Percentiles rank a stretch among this genome's conserved stretches.
Evolutionary conservation across 139 green algal genomes (phyloP).

Genomic region (Chlamydomonas asymmetrica): DNA sequence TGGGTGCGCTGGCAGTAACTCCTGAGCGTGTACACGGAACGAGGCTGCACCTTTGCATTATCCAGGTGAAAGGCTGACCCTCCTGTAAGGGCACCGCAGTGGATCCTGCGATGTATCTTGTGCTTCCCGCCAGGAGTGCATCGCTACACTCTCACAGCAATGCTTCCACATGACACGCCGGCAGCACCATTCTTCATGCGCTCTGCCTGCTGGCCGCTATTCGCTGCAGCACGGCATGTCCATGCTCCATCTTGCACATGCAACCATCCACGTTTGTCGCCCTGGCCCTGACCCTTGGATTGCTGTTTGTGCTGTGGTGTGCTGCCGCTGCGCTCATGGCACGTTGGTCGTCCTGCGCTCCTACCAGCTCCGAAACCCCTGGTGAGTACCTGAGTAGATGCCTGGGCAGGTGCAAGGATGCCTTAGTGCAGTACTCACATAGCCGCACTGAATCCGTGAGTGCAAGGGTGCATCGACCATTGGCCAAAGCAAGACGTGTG

Average conservation of each 20-base stretch:
- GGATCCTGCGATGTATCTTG: background rate
- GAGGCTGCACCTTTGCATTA: background rate
- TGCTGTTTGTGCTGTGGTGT: background rate
- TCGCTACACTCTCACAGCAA: background rate
- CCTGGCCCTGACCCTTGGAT: background rate
- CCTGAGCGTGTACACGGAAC: too few relatives aligned
- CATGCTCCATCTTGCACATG: too few relatives aligned
- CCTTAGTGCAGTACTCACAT: too few relatives aligned
- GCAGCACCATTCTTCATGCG: background rate
- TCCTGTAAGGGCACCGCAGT: background rate
- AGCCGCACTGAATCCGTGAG: too few relatives aligned
- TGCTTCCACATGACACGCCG: background rate
- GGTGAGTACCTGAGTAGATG: slow-evolving; percentile 45
- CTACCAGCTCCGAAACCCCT: slow-evolving; percentile 43
- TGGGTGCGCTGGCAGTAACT: too few relatives aligned
- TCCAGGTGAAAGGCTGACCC: background rate
- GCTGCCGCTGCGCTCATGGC: background rate
- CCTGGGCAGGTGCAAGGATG: slow-evolving; percentile 34
- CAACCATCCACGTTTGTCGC: background rate
- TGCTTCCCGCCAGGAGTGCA: too few relatives aligned
- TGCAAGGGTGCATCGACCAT: too few relatives aligned
- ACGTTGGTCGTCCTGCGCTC: too few relatives aligned
- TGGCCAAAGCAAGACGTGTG: too few relatives aligned
- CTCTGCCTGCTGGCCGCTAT: background rate
- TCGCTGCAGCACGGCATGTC: too few relatives aligned